A percentile compares a stretch with the other conserved stretches of the same genome.
These are phyloP conservation scores for Globisporangium perplexum DNA, from an alignment of 352 stramenopile species.

Conservation along the genomic window DNA sequence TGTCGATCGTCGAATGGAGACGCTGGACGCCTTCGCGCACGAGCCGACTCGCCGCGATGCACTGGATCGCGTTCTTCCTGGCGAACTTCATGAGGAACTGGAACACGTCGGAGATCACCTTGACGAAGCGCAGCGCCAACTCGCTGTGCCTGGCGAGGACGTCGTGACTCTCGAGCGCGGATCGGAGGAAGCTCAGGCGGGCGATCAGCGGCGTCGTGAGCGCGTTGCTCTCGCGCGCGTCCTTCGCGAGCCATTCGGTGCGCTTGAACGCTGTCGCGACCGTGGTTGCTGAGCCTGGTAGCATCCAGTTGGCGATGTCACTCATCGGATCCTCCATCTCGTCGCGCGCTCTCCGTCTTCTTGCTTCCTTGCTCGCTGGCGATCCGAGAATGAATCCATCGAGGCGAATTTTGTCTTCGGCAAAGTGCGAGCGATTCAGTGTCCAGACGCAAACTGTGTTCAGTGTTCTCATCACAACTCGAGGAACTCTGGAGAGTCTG, in stretches of 20 bases:
- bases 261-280: conserved; percentile 1
- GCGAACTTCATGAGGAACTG: neutral
- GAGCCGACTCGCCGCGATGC: conserved; percentile 3
- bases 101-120: neutral
- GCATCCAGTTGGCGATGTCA: neutral
- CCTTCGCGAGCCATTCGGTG: neutral
- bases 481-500: no score
- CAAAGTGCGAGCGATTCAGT: no score
- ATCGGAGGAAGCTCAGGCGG: conserved; percentile 2
- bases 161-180: neutral
- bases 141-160: neutral
- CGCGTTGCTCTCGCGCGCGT: conserved; percentile 9
- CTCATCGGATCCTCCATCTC: neutral
- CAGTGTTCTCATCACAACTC: no score
- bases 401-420: no score
- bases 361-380: no score
- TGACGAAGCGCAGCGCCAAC: neutral
- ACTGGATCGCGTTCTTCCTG: conserved; percentile 3
- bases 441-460: no score
- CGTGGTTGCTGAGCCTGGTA: neutral
- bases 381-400: no score
- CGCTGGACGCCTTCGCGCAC: neutral
- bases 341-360: no score
- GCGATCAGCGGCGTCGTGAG: conserved; percentile 1
- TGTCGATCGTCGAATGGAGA: conserved; percentile 3